Evolutionary conservation across 2,329 filamentous ascomycete species (phyloP), one percentile per base, ranked within the genome.

Genomic region (Mollisia scopiformis): DNA sequence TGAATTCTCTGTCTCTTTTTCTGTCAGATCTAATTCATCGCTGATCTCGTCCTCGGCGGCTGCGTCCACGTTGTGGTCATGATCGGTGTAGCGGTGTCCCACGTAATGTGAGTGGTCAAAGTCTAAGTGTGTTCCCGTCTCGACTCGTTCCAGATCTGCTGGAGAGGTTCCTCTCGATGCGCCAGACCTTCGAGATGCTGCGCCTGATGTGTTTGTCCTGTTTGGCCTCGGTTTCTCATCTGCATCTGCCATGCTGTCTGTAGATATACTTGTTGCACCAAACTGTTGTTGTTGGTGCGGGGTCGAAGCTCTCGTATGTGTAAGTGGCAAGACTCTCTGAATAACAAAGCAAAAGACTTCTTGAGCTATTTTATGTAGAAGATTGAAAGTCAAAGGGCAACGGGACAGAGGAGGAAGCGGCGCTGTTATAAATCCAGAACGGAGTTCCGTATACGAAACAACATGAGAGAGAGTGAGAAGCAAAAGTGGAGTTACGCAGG

Each of bases 91-190:
- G 19, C 31, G 19, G 30, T 63, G 61, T 23, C 52, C 61, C 35
- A 65, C 56, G 33, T 68, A 65, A 33, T 65, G 65, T 6, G 60
- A 54, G 16, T 21, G 43, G 43, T 47, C 23, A 19, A 65, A 61
- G 39, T 70, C 69, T 46, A 68, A 67, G 1, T 69, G 63, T 21
- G 57, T 66, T 25, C 68, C 66, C 7, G 69, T 68, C 3, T 59
- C 31, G n/a, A 68, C 35, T 59, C 62, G 60, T 30, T 50, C 39
- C 3, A 71, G 55, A 35, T 50, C 41, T 10, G 21, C 21, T 47
- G 62, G 58, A 25, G 64, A 61, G 10, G 54, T 49, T 2, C 54
- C 35, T 50, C 62, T 31, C 1, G 62, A 64, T 16, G 41, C 35
- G 31, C 52, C 41, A 19, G 66, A 61, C 28, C 57, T 55, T 54